These are phyloP conservation scores for Apiotrichum gamsii DNA, from an alignment of 1,284 basidiomycete species.

Conservation along the genomic window DNA sequence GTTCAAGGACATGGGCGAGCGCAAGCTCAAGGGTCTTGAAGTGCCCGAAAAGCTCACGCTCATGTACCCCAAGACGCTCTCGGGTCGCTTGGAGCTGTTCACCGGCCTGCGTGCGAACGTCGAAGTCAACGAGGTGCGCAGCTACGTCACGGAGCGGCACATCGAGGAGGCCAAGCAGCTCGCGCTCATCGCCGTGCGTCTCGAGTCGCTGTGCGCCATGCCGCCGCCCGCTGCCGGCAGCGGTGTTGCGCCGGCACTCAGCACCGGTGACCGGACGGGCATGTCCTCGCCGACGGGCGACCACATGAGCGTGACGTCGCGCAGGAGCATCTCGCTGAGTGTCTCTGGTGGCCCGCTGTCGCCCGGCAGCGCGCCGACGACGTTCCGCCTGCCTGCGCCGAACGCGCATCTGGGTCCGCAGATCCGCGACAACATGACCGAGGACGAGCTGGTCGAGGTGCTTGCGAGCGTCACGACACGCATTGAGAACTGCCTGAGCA, in stretches of 20 bases:
- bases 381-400: constrained; percentile 8
- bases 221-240: constrained; percentile 43
- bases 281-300: neutral
- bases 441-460: constrained; percentile 66
- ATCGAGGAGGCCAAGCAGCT: constrained; percentile 73
- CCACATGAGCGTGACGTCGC: neutral
- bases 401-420: constrained; percentile 56
- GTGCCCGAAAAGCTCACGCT: constrained; percentile 77
- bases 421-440: constrained; percentile 65
- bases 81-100: constrained; percentile 62
- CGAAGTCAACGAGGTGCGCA: constrained; percentile 48
- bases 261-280: constrained; percentile 5
- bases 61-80: constrained; percentile 73
- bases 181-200: constrained; percentile 66
- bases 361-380: constrained; percentile 1
- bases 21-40: constrained; percentile 90
- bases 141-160: constrained; percentile 58
- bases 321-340: constrained; percentile 2
- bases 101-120: constrained; percentile 50
- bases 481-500: constrained; percentile 71
- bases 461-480: constrained; percentile 69
- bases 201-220: constrained; percentile 70
- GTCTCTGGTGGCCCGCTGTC: neutral
- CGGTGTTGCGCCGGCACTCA: neutral
- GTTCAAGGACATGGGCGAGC: constrained; percentile 69